Evolutionary conservation across 106 monocot genomes (phyloP), one percentile per base, ranked within the genome.

Genomic region (Cymbidium sinense): DNA sequence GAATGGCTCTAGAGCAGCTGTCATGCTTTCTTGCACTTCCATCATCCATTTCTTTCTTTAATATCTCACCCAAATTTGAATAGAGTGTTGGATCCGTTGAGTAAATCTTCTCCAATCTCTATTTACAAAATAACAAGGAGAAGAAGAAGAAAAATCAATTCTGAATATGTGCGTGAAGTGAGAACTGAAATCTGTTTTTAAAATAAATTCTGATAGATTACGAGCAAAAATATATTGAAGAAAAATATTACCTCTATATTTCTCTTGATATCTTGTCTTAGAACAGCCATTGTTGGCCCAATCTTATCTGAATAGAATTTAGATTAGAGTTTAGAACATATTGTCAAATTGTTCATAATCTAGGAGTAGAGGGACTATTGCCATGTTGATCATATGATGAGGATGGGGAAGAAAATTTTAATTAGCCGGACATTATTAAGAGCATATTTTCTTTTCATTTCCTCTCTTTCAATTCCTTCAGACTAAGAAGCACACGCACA

Each of bases 211-310:
- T 52, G 4, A 52, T 52, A 18, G 15, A 19, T 18, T 18, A 21
- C 5, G 23, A 61, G 23, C 3, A 51, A 52, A 52, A 52, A 70
- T 1, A 70, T 31, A n/a, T n/a, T n/a, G 44, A 43, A 39, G 13
- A 34, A 6, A 34, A 70, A 29, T 21, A 18, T 37, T 36, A 79
- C 80, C 81, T 83, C 75, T 10, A 83, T 79, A 34, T 87, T 87
- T 70, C 84, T 43, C 27, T 79, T 73, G 70, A 87, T 73, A 71
- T 87, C 87, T 51, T 75, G 81, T 28, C 93, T 89, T 76, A 89
- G 65, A 6, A 93, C 89, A 31, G 82, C 84, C 93, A 93, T 88
- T 39, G 89, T 89, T 33, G 93, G 93, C 54, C 87, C 93, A 79
- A 93, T 84, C 89, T 87, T 89, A 93, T 93, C 93, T 93, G 87